Conservation (phyloP, 2,329 filamentous ascomycete species). For the Trichoderma gracile region DNA sequence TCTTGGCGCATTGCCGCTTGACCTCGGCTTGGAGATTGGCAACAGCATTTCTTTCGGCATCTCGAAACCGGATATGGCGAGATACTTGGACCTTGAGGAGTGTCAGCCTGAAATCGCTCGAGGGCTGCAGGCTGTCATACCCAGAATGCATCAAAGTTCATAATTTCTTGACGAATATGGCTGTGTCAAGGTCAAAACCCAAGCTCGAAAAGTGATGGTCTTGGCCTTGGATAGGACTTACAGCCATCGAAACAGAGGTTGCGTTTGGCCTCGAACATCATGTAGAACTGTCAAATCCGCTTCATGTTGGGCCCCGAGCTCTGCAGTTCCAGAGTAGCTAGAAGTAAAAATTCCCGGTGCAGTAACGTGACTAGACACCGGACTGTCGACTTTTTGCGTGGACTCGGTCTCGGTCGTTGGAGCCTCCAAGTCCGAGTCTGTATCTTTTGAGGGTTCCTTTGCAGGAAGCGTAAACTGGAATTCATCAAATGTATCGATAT, state of each 20-base stretch:
- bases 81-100: conserved; percentile 39
- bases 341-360: conserved; percentile 38
- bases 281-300: conserved; percentile 41
- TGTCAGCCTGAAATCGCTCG: conserved; percentile 20
- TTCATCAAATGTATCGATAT: conserved; percentile 36
- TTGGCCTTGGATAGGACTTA: conserved; percentile 28
- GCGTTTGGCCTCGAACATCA: conserved; percentile 36
- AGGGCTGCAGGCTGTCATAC: conserved; percentile 30
- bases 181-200: conserved; percentile 28
- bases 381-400: conserved; percentile 27
- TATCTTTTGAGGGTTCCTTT: conserved; percentile 32
- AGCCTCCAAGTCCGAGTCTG: conserved; percentile 37
- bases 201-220: background rate
- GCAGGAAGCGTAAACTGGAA: conserved; percentile 33
- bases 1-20: conserved; percentile 41
- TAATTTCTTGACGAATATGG: conserved; percentile 43
- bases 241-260: conserved; percentile 47
- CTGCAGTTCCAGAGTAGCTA: conserved; percentile 42
- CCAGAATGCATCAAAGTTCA: conserved; percentile 48
- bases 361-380: conserved; percentile 25
- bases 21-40: conserved; percentile 42
- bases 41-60: conserved; percentile 39
- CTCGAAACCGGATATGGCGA: conserved; percentile 38
- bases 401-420: conserved; percentile 33
- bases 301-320: conserved; percentile 40